Base-by-base conservation (phyloP, 768 basidiomycete genomes). In the Suillus decipiens region DNA sequence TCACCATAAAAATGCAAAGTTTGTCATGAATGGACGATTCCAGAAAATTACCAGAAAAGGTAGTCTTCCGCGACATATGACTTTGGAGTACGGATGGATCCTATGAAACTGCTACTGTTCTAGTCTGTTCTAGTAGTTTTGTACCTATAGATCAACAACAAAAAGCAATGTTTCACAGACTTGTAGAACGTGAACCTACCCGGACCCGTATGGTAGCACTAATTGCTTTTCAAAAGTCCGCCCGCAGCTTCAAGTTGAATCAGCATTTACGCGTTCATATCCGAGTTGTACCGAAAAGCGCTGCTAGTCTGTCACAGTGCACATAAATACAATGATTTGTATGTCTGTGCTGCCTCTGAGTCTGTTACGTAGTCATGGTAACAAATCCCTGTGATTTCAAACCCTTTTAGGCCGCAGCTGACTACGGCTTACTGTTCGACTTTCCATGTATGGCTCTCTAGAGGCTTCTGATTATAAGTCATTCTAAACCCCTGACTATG, bases 401-500 rank as follows among this genome's bases (percentile, higher is more conserved):
- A n/a, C n/a, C n/a, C n/a, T n/a, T n/a, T n/a, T n/a, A n/a, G 28
- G 28, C 2, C 28, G 28, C 28, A 28, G 28, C 28, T 28, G 3
- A 3, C 28, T 28, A 3, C 28, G 1, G 28, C 28, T 28, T 28
- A 28, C 28, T n/a, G n/a, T n/a, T 61, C 55, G 2, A 48, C 59
- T 17, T 69, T 56, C 70, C 61, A 3, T 2, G 24, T 64, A 73
- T 73, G 72, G 66, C 50, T 19, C 50, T 19, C 41, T 45, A 51
- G 50, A 8, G 28, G 28, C 28, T 61, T n/a, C n/a, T n/a, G n/a
- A n/a, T n/a, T 58, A 60, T 67, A 62, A 68, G 64, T 34, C 67
- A 54, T 6, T 33, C 22, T 3, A 39, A 62, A 17, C 66, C 63
- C 64, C 61, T 70, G 48, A 62, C 14, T 42, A 14, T 22, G 7